Percentiles rank a stretch among this genome's conserved stretches.
phyloP scores from a whole-genome alignment of 148 eudicot species.

The Rhododendron molle region DNA sequence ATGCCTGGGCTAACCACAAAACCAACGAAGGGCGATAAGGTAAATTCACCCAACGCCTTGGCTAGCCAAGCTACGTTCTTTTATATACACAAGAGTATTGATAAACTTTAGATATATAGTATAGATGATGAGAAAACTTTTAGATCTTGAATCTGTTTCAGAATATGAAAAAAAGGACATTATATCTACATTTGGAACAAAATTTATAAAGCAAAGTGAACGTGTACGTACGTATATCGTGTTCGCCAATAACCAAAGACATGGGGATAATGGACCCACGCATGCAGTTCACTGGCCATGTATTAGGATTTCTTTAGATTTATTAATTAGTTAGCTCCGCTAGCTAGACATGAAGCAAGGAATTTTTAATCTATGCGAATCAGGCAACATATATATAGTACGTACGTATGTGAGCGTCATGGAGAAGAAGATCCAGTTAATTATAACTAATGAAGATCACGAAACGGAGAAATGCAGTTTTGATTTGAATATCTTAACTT shows the following conservation, averaged over 20 bases:
- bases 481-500: conserved; percentile 20
- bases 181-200: background rate
- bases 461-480: background rate
- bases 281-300: background rate
- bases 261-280: background rate
- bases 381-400: background rate
- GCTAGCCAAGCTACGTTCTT: too few relatives aligned
- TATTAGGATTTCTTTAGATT: background rate
- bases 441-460: background rate
- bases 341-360: background rate
- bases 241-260: conserved; percentile 7
- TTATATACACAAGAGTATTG: too few relatives aligned
- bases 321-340: background rate
- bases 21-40: too few relatives aligned
- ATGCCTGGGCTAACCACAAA: too few relatives aligned
- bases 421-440: background rate
- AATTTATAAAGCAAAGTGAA: conserved; percentile 1
- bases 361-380: background rate
- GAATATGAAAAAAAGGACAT: background rate
- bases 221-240: background rate
- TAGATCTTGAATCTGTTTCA: conserved; percentile 7
- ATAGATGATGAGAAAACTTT: too few relatives aligned
- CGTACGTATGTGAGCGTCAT: background rate
- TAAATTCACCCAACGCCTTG: too few relatives aligned
- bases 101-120: too few relatives aligned